Conservation (phyloP, 169 alveolate genomes). For the Plasmodium ovale region DNA sequence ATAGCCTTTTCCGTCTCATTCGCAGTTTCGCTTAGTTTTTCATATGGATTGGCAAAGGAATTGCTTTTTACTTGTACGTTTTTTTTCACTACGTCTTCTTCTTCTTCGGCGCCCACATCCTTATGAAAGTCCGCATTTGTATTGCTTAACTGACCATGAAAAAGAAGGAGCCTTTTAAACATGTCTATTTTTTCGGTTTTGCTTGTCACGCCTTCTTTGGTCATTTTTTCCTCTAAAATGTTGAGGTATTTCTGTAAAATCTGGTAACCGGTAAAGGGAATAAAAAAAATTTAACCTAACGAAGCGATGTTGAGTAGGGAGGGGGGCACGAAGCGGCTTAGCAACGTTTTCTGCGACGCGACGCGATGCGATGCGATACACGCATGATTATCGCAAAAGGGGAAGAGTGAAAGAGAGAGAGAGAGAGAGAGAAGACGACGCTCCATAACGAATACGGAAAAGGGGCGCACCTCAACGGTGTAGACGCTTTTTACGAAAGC, state of each 20-base stretch:
- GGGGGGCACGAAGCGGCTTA: no score
- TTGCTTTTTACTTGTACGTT: background rate
- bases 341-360: no score
- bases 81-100: background rate
- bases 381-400: background rate
- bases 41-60: background rate
- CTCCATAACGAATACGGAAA: no score
- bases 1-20: conserved; percentile 2
- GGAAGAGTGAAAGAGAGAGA: no score
- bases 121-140: background rate
- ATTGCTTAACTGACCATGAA: background rate
- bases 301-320: background rate
- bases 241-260: conserved; percentile 34
- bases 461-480: no score
- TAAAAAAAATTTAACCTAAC: background rate
- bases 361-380: no score
- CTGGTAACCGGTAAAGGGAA: background rate
- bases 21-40: background rate
- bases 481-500: no score
- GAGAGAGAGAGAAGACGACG: no score
- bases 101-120: background rate
- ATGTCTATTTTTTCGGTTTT: conserved; percentile 1
- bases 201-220: background rate
- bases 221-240: conserved; percentile 16
- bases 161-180: background rate